These are phyloP conservation scores for Xanthoceras sorbifolium DNA, from an alignment of 345 rosid species.

Conservation along the genomic window DNA sequence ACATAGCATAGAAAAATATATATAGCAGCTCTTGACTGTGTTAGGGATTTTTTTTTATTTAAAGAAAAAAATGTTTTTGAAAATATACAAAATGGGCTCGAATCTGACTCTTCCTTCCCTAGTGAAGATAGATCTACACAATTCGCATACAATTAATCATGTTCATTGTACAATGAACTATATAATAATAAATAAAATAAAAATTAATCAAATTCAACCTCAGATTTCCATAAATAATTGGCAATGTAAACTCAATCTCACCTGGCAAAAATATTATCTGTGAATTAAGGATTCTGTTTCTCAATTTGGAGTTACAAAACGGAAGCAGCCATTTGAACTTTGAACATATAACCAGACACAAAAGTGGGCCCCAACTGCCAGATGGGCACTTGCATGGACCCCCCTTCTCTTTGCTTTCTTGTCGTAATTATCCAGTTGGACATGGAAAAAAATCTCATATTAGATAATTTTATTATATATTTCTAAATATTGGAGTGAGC, in stretches of 20 bases:
- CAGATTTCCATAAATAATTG: too few relatives aligned
- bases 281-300: background rate
- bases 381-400: background rate
- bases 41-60: too few relatives aligned
- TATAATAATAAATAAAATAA: too few relatives aligned
- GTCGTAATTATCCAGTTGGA: background rate
- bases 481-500: too few relatives aligned
- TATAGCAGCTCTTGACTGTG: background rate
- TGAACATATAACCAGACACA: background rate
- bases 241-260: background rate
- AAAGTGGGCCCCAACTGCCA: background rate
- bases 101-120: too few relatives aligned
- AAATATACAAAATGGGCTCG: background rate
- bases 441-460: background rate
- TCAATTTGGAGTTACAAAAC: background rate
- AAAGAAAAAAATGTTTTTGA: too few relatives aligned
- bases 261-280: background rate
- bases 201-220: too few relatives aligned
- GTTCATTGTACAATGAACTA: too few relatives aligned
- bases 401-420: slow-evolving; percentile 3
- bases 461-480: background rate
- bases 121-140: background rate
- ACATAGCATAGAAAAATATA: background rate
- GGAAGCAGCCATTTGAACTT: background rate
- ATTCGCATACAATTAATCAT: background rate